These are phyloP conservation scores for Melampsora americana DNA, from an alignment of 1,284 basidiomycete species.

Conservation along the genomic window DNA sequence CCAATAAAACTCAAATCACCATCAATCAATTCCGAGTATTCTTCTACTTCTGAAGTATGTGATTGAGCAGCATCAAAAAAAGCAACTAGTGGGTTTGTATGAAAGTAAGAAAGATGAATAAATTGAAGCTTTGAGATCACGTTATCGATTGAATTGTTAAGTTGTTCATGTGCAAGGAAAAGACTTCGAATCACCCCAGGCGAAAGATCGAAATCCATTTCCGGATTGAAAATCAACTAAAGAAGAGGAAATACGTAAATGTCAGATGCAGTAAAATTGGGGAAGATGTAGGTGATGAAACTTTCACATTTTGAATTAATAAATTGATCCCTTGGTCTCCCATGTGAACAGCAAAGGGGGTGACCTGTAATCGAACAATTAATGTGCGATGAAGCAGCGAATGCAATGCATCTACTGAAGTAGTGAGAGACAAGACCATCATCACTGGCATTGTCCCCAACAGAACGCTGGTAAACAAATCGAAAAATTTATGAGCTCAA, in stretches of 20 bases:
- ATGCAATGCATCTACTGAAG: constrained; percentile 30
- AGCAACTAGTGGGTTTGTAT: constrained; percentile 24
- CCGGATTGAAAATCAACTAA: constrained; percentile 12
- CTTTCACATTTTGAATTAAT: constrained; percentile 24
- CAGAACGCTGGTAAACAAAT: not conserved
- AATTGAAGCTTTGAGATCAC: constrained; percentile 35
- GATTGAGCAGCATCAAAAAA: constrained; percentile 16
- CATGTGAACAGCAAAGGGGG: constrained; percentile 37
- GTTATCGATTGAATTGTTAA: constrained; percentile 36
- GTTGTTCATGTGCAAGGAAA: constrained; percentile 25
- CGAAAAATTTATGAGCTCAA: not conserved
- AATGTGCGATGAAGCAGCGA: constrained; percentile 19
- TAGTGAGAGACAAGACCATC: constrained; percentile 30
- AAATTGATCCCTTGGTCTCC: constrained; percentile 16
- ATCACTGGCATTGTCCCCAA: constrained; percentile 19
- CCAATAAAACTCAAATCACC: constrained; percentile 13
- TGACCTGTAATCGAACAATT: constrained; percentile 18
- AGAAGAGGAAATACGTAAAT: not conserved
- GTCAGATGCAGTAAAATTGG: not conserved
- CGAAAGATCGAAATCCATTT: constrained; percentile 26
- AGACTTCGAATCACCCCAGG: constrained; percentile 20
- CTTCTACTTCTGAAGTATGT: not conserved
- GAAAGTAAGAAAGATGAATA: constrained; percentile 36
- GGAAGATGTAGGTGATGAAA: not conserved
- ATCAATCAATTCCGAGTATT: too few species aligned